A percentile compares a stretch with the other conserved stretches of the same genome.
These are phyloP conservation scores for Kwoniella sp. DNA, from an alignment of 768 basidiomycete species.

Conservation along the genomic window DNA sequence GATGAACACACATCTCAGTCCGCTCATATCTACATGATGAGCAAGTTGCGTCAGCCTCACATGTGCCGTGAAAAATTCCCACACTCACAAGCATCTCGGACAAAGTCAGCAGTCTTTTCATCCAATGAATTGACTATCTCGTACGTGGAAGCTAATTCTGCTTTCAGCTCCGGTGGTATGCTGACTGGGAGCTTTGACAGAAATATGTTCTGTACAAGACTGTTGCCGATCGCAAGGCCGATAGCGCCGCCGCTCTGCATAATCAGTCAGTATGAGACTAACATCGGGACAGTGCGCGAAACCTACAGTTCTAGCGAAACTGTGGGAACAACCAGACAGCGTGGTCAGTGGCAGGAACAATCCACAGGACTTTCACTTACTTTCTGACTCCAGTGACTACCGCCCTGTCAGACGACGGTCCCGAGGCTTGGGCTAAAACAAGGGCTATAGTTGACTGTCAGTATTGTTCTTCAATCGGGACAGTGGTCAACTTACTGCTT, in stretches of 20 bases:
- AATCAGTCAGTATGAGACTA: constrained; percentile 14
- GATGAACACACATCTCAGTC: constrained; percentile 42
- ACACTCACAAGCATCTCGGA: constrained; percentile 19
- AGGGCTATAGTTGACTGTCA: constrained; percentile 23
- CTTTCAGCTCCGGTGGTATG: constrained; percentile 13
- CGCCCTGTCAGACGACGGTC: constrained; percentile 37
- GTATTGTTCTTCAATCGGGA: not conserved
- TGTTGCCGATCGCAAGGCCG: constrained; percentile 46
- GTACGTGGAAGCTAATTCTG: not conserved
- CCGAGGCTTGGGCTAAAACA: constrained; percentile 40
- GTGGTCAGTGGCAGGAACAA: not conserved
- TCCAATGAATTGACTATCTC: constrained; percentile 2
- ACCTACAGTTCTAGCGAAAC: constrained; percentile 29
- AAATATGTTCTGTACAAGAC: constrained; percentile 45
- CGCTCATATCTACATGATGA: constrained; percentile 35
- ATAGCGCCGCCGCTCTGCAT: constrained; percentile 44
- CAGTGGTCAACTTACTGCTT: constrained; percentile 26
- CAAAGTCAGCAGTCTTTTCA: not conserved
- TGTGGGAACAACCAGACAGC: not conserved
- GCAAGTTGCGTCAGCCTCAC: too few species aligned
- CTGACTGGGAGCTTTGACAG: constrained; percentile 24
- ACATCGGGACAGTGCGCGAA: not conserved
- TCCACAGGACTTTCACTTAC: too few species aligned
- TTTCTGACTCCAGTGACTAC: constrained; percentile 42
- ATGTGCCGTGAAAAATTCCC: too few species aligned